Evolutionary conservation across 305 asterid genomes (phyloP).

Genomic region (Nicotiana rustica): DNA sequence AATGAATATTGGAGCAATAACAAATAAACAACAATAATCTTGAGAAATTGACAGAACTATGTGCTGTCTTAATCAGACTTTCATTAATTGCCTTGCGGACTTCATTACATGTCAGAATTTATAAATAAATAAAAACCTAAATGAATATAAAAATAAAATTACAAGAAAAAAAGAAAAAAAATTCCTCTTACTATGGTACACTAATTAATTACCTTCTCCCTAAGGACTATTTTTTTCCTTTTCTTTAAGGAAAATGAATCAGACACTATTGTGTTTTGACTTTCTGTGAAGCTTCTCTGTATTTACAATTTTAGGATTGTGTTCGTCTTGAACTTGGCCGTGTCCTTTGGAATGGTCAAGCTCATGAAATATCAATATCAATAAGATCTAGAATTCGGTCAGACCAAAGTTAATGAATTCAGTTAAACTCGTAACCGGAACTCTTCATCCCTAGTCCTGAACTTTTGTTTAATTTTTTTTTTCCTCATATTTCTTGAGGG

Average conservation of each 20-base stretch:
- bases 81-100: slow-evolving; percentile 32
- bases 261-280: not conserved
- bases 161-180: not conserved
- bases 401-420: too few species aligned
- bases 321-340: not conserved
- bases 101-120: slow-evolving; percentile 18
- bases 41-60: slow-evolving; percentile 27
- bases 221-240: slow-evolving; percentile 20
- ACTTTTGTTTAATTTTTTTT: not conserved
- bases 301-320: slow-evolving; percentile 2
- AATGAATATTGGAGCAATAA: not conserved
- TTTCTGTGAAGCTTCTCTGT: not conserved
- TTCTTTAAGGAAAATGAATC: slow-evolving; percentile 18
- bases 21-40: not conserved
- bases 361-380: too few species aligned
- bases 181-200: not conserved
- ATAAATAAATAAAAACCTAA: not conserved
- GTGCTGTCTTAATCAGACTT: slow-evolving; percentile 22
- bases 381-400: too few species aligned
- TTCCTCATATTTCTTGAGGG: not conserved
- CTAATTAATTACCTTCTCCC: not conserved
- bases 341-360: not conserved
- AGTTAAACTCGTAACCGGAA: too few species aligned
- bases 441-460: too few species aligned
- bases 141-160: not conserved